Conservation (phyloP, 495 filamentous ascomycete species). For the Hypoxylon lienhwacheense region DNA sequence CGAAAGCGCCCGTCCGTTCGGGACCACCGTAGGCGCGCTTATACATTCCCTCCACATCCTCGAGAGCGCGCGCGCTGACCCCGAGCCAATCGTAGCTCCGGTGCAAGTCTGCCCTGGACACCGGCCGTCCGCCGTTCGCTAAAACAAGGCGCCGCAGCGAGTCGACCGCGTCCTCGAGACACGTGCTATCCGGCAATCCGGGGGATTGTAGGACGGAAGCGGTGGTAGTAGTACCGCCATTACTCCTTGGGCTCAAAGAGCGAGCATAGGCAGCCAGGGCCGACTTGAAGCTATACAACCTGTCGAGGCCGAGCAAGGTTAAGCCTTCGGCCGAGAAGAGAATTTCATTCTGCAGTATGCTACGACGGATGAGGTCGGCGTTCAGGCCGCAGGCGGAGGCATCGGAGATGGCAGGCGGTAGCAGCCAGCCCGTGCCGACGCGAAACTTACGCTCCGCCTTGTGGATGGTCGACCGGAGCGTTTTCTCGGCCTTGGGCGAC, state of each 20-base stretch:
- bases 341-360: conserved; percentile 67
- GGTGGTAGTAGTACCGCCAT: conserved; percentile 19
- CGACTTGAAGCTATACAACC: conserved; percentile 72
- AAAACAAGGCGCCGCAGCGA: conserved; percentile 64
- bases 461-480: conserved; percentile 42
- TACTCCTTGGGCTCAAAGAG: no score
- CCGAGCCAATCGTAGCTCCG: conserved; percentile 65
- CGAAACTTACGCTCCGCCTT: conserved; percentile 51
- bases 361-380: conserved; percentile 62
- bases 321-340: conserved; percentile 71
- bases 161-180: conserved; percentile 59
- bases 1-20: conserved; percentile 40
- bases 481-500: conserved; percentile 43
- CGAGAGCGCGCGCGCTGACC: conserved; percentile 55
- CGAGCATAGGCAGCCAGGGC: conserved; percentile 60
- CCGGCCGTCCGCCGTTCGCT: conserved; percentile 58
- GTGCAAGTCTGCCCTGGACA: conserved; percentile 61
- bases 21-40: conserved; percentile 55
- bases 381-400: conserved; percentile 44
- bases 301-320: conserved; percentile 67
- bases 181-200: conserved; percentile 52
- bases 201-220: conserved; percentile 37
- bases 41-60: conserved; percentile 61
- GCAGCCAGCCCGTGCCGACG: conserved; percentile 48
- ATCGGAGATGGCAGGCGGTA: conserved; percentile 39